Evolutionary conservation across 129 eudicot species (phyloP).

Genomic region (Tagetes erecta): DNA sequence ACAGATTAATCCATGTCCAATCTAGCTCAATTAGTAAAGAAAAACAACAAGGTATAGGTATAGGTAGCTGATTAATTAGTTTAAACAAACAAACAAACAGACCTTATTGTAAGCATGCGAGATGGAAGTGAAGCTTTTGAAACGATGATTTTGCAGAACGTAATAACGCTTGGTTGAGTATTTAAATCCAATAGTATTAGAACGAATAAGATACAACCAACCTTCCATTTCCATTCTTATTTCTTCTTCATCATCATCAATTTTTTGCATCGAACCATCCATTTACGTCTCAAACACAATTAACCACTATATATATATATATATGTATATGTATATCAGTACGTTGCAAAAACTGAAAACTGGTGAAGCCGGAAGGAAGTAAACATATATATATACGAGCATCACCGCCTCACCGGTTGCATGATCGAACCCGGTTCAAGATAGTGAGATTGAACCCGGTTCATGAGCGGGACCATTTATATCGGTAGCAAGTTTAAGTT

Average conservation of each 20-base stretch:
- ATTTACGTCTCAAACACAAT: constrained; percentile 8
- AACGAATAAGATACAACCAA: constrained; percentile 69
- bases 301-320: background rate
- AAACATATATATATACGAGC: background rate
- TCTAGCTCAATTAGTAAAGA: background rate
- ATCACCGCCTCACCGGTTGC: background rate
- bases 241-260: constrained; percentile 27
- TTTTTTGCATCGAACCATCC: constrained; percentile 42
- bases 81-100: background rate
- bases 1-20: no score
- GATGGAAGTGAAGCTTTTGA: constrained; percentile 57
- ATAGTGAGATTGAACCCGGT: no score
- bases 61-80: no score
- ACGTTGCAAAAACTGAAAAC: background rate
- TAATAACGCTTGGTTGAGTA: constrained; percentile 60
- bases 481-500: no score
- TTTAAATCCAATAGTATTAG: constrained; percentile 56
- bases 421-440: no score
- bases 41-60: background rate
- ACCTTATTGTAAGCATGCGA: constrained; percentile 51
- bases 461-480: no score
- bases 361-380: constrained; percentile 3
- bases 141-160: constrained; percentile 55
- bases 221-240: constrained; percentile 50
- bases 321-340: no score